Percentiles rank a stretch among this genome's conserved stretches.
Evolutionary conservation across 2,329 filamentous ascomycete species (phyloP).

Genomic region (Calonectria honghensis): DNA sequence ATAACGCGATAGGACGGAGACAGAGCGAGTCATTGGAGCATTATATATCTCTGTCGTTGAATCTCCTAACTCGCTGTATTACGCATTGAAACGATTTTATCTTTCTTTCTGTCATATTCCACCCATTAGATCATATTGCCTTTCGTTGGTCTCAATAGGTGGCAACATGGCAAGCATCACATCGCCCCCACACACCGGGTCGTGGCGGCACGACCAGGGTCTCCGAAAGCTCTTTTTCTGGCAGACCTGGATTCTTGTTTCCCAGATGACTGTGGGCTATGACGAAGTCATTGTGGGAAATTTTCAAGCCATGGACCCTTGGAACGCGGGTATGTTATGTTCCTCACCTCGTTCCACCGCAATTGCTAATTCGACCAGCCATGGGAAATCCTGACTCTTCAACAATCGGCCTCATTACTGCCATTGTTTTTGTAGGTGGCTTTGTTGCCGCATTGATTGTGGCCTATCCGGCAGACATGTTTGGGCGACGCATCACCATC

Average conservation of each 20-base stretch:
- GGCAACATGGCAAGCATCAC: not conserved
- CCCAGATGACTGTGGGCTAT: constrained; percentile 27
- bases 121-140: not conserved
- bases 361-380: not conserved
- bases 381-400: constrained; percentile 23
- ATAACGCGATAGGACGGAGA: not conserved
- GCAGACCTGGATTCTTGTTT: constrained; percentile 28
- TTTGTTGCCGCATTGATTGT: constrained; percentile 15
- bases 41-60: constrained; percentile 11
- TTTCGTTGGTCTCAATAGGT: not conserved
- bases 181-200: not conserved
- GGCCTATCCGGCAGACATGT: constrained; percentile 12
- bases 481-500: constrained; percentile 15
- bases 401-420: constrained; percentile 25
- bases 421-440: constrained; percentile 23
- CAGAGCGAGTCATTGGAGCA: not conserved
- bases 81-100: not conserved
- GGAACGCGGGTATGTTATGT: not conserved
- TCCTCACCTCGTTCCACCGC: not conserved
- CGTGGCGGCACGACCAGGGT: constrained; percentile 14
- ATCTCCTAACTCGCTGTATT: not conserved
- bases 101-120: not conserved
- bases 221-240: constrained; percentile 29
- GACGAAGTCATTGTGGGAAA: constrained; percentile 28
- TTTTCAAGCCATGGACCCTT: constrained; percentile 30